Evolutionary conservation across 2,329 filamentous ascomycete species (phyloP), one percentile per base, ranked within the genome.

Genomic region (Paracoccidioides brasiliensis): DNA sequence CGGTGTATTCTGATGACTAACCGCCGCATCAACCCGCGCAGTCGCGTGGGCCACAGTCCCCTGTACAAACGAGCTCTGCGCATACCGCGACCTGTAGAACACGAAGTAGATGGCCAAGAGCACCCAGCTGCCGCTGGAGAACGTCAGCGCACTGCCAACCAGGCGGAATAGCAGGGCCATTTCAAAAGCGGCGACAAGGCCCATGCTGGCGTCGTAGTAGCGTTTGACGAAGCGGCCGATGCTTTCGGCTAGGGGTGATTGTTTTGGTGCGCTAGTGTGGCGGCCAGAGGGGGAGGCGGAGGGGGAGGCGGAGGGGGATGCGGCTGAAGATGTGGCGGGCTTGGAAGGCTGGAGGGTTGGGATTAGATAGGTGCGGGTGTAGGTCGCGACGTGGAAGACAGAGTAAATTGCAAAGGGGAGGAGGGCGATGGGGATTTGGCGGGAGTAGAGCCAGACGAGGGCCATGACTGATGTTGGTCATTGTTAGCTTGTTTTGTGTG

Each of bases 201-300:
- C 88, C 93, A 98, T 98, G 72, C 89, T 95, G 59, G 82, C 76
- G 70, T 98, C 93, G 70, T 98, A 98, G 81, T 97, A 96, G 70
- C 90, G 83, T 83, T 97, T 97, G 71, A 98, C 90, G 67, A 98
- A 98, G 66, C 80, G 80, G 64, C 90, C 90, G 70, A 98, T 95
- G 63, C 79, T 81, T 59, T 96, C 90, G 54, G 87, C 84, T 56
- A 90, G 73, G 45, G 83, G 82, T 77, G 75, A 74, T 82, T 74
- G 64, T 60, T 70, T 69, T 54, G 67, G 22, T 22, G 22, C 22
- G 22, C 22, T 62, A 67, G 75, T 72, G 70, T 69, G 65, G 56
- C 69, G 69, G 56, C 68, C 85, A 58, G 79, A 76, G 60, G 78
- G 73, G 57, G 82, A 79, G 54, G 78, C 76, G 22, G 79, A 76